These are phyloP conservation scores for Aegilops bicornis DNA, from an alignment of 176 grass and related monocot genomes.

Conservation along the genomic window DNA sequence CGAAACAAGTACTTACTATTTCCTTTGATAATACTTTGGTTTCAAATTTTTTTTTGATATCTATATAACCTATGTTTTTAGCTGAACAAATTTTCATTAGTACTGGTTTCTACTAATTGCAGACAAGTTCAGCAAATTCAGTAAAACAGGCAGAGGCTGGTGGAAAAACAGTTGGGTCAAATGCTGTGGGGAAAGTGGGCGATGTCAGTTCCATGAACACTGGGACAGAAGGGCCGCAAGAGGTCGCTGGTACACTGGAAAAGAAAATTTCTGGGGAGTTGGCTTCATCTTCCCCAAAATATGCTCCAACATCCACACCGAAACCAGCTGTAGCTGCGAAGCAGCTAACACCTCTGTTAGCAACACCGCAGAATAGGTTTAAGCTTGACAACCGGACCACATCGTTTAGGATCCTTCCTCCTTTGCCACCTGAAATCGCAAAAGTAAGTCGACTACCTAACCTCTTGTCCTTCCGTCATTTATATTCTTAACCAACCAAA, in stretches of 20 bases:
- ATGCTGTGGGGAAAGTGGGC: conserved; percentile 36
- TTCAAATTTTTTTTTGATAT: conserved; percentile 26
- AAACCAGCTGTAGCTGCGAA: conserved; percentile 42
- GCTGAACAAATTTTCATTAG: conserved; percentile 2
- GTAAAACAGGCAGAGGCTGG: conserved; percentile 46
- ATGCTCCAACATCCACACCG: conserved; percentile 29
- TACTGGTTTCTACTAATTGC: conserved; percentile 24
- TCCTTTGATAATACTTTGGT: background rate
- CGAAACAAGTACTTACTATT: conserved; percentile 66
- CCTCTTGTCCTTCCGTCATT: background rate
- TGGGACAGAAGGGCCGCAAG: conserved; percentile 21
- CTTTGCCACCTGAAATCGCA: conserved; percentile 75
- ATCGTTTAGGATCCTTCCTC: conserved; percentile 88
- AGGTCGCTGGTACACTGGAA: conserved; percentile 42
- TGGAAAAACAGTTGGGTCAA: conserved; percentile 45
- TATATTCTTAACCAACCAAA: conserved; percentile 10
- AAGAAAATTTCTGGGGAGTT: conserved; percentile 49
- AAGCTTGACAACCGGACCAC: conserved; percentile 84
- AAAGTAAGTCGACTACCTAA: conserved; percentile 57
- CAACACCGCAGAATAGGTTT: conserved; percentile 46
- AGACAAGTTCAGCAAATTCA: conserved; percentile 47
- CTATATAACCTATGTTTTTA: conserved; percentile 4
- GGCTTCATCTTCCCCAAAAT: conserved; percentile 46
- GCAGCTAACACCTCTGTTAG: conserved; percentile 37
- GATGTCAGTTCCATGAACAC: conserved; percentile 14